These are phyloP conservation scores for Didymella sp. DNA, from an alignment of 2,329 filamentous ascomycete species.

Conservation along the genomic window DNA sequence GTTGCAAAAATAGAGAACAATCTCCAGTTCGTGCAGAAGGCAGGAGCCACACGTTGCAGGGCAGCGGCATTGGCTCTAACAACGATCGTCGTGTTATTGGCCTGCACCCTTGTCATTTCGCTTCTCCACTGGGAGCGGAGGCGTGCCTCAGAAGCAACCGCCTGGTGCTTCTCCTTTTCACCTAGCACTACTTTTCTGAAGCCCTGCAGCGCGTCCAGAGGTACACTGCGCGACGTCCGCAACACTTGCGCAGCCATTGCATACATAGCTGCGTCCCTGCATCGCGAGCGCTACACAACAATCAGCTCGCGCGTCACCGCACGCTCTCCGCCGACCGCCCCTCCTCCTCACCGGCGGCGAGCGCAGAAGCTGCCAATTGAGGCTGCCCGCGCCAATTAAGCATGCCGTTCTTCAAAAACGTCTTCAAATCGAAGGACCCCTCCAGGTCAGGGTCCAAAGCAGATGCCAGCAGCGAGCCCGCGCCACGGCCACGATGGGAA, in stretches of 20 bases:
- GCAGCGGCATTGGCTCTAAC: constrained; percentile 12
- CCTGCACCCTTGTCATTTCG: constrained; percentile 23
- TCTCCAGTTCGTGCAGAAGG: constrained; percentile 17
- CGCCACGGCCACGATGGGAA: constrained; percentile 79
- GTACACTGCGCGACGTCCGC: constrained; percentile 20
- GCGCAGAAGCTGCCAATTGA: constrained; percentile 16
- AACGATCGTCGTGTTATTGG: constrained; percentile 20
- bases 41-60: constrained; percentile 15
- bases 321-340: constrained; percentile 9
- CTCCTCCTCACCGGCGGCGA: constrained; percentile 1
- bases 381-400: constrained; percentile 27
- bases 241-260: constrained; percentile 19
- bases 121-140: constrained; percentile 20
- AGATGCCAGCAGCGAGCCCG: constrained; percentile 33
- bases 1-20: constrained; percentile 8
- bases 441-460: constrained; percentile 41
- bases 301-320: constrained; percentile 10
- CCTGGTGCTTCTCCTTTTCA: constrained; percentile 21
- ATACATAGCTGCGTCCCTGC: constrained; percentile 27
- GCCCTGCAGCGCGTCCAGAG: constrained; percentile 15
- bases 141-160: constrained; percentile 20
- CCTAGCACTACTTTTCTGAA: constrained; percentile 16
- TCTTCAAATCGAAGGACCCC: constrained; percentile 48
- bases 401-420: constrained; percentile 51
- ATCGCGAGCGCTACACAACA: constrained; percentile 20